Percentiles rank a stretch among this genome's conserved stretches.
phyloP scores from a whole-genome alignment of 2,329 filamentous ascomycete species.

The Penicillium sp. region DNA sequence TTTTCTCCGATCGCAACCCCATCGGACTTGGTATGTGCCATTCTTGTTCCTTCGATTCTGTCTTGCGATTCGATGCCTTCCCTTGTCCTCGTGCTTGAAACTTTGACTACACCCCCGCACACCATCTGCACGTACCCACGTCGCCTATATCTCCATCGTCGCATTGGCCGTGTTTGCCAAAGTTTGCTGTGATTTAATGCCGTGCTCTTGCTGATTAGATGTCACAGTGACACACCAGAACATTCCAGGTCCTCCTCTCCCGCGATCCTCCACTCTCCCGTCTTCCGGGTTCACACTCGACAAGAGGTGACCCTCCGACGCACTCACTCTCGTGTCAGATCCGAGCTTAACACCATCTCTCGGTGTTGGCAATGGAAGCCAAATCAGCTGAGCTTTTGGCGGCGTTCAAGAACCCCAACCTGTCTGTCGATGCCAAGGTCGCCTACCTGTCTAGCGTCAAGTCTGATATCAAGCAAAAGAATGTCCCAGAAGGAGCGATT shows the following conservation, averaged over 20 bases:
- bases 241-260: neutral
- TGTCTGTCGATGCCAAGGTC: slow-evolving; percentile 69
- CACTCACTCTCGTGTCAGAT: slow-evolving; percentile 18
- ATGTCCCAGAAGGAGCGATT: slow-evolving; percentile 74
- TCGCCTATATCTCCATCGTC: neutral
- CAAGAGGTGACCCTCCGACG: slow-evolving; percentile 14
- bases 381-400: slow-evolving; percentile 57
- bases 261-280: neutral
- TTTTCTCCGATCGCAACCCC: neutral
- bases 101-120: neutral
- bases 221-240: neutral
- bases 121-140: neutral
- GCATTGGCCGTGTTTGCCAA: neutral
- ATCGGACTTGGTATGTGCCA: neutral
- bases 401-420: slow-evolving; percentile 62
- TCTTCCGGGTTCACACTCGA: slow-evolving; percentile 1
- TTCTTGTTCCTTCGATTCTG: neutral
- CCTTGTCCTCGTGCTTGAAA: neutral
- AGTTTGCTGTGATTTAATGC: neutral
- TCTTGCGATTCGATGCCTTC: neutral
- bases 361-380: slow-evolving; percentile 53
- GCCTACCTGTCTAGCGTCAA: slow-evolving; percentile 73
- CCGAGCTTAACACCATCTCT: slow-evolving; percentile 7
- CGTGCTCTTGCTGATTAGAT: neutral
- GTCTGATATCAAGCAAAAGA: slow-evolving; percentile 87